Evolutionary conservation across 2,329 filamentous ascomycete species (phyloP), one percentile per base, ranked within the genome.

Genomic region (Talaromyces albobiverticillius): DNA sequence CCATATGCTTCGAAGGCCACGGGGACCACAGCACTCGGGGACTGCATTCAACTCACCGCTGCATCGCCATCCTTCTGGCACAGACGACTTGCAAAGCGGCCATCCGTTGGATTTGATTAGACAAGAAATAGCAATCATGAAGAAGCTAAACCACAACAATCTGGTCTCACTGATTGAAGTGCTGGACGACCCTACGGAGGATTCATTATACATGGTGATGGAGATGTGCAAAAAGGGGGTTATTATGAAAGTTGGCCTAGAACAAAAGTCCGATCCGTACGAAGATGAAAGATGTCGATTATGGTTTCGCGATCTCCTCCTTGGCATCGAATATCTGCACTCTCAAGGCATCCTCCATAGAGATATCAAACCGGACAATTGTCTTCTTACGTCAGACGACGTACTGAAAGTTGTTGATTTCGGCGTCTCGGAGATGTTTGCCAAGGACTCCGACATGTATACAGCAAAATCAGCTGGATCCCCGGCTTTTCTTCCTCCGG

Each of bases 171-270:
- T 99, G 48, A 90, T 95, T 60, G 94, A 99, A 72, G 94, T 99
- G 3, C 78, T 99, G 49, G 94, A 97, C 68, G 94, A 97, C 67
- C 93, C 94, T 0, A 87, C 93, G 46, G 91, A 96, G 67, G 94
- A 99, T 71, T 96, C 92, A 3, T 76, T 99, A 11, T 99, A 96
- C 74, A 97, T 99, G 90, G 94, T 99, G 20, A 82, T 99, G 71
- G 94, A 99, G 71, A 95, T 96, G 90, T 99, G 94, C 77, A 94
- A 95, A 67, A 96, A 96, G 70, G 94, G 94, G 1, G 93, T 96
- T 20, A 84, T 96, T 49, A 97, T 97, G 92, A 93, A 92, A 65
- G 90, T 99, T 53, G 90, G 90, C 3, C 76, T 97, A n/a, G 88
- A 89, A 56, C 87, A 95, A 64, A 79, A 82, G 54, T 89, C 90